These are phyloP conservation scores for Discostella stelligera DNA, from an alignment of 352 stramenopile genomes.

Conservation along the genomic window DNA sequence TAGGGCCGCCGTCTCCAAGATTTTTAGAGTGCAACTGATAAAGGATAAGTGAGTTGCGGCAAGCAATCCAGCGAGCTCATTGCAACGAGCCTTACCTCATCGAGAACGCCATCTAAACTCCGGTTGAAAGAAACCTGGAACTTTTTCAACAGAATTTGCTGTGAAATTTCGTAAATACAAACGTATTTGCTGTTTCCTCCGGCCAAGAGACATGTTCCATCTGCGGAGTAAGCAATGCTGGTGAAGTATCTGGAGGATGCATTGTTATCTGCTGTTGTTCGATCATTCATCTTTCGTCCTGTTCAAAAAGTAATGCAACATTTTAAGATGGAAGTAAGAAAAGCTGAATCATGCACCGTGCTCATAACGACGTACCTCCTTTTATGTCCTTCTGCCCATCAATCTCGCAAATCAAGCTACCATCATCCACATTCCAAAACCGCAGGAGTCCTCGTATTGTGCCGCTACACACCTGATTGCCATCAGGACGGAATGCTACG, in stretches of 20 bases:
- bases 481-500: slow-evolving; percentile 94
- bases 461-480: slow-evolving; percentile 93
- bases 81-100: slow-evolving; percentile 85
- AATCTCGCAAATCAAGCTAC: slow-evolving; percentile 93
- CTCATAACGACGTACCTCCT: slow-evolving; percentile 78
- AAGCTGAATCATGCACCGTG: slow-evolving; percentile 4
- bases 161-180: slow-evolving; percentile 97
- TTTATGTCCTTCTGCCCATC: slow-evolving; percentile 95
- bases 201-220: slow-evolving; percentile 95
- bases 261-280: slow-evolving; percentile 84
- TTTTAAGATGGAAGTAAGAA: slow-evolving; percentile 2
- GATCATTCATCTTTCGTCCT: slow-evolving; percentile 81
- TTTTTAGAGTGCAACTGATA: slow-evolving; percentile 79
- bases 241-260: slow-evolving; percentile 96
- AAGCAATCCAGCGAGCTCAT: background rate
- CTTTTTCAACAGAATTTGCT: slow-evolving; percentile 96
- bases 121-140: slow-evolving; percentile 99
- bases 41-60: background rate
- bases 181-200: slow-evolving; percentile 98
- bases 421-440: slow-evolving; percentile 96
- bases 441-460: slow-evolving; percentile 95
- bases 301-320: slow-evolving; percentile 15
- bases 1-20: slow-evolving; percentile 67
- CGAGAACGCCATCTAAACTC: slow-evolving; percentile 92
- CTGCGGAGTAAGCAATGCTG: slow-evolving; percentile 97